Base-by-base conservation (phyloP, 139 green algal species). In the Yamagishiella unicocca region DNA sequence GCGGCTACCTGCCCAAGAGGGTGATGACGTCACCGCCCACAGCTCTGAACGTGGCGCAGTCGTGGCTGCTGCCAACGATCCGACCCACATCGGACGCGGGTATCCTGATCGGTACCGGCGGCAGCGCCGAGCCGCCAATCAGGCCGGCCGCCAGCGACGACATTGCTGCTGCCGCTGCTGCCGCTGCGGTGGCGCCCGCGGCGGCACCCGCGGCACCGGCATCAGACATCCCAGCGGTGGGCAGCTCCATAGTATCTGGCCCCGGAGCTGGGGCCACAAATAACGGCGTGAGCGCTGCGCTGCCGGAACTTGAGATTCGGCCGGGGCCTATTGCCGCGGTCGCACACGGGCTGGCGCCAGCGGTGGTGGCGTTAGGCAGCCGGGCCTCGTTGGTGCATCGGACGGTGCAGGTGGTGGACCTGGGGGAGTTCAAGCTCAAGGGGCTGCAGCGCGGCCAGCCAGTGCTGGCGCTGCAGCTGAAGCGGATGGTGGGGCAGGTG, bases 381-480 rank as follows among this genome's bases (percentile, higher is more conserved):
- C 45, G 45, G 73, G 73, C 73, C n/a, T 64, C 14, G 6, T 17
- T 64, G 46, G n/a, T 64, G 25, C 25, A 7, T 24, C 45, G 73
- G 8, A 24, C 33, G 17, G 50, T 73, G 27, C 54, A 71, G 77
- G 77, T 72, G 33, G 77, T 84, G 38, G 77, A 73, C 22, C 37
- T 73, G 25, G 77, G 77, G 35, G 55, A 72, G 55, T 84, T 84
- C 35, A 37, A 55, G 54, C 37, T 84, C 53, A 84, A 84, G 53
- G 77, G 77, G 4, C 35, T 84, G 54, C 33, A 66, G 54, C 55
- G 37, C n/a, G 37, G 35, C 3, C 77, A 84, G 77, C 37, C 54
- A 5, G 77, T 84, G 77, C n/a, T 72, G 22, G 77, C 77, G 35
- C 55, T 84, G 54, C 77, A 84, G 77, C 77, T 72, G 21, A 40